A percentile compares a stretch with the other conserved stretches of the same genome.
Evolutionary conservation across 352 stramenopile species (phyloP).

Genomic region (Globisporangium uncinulatum): DNA sequence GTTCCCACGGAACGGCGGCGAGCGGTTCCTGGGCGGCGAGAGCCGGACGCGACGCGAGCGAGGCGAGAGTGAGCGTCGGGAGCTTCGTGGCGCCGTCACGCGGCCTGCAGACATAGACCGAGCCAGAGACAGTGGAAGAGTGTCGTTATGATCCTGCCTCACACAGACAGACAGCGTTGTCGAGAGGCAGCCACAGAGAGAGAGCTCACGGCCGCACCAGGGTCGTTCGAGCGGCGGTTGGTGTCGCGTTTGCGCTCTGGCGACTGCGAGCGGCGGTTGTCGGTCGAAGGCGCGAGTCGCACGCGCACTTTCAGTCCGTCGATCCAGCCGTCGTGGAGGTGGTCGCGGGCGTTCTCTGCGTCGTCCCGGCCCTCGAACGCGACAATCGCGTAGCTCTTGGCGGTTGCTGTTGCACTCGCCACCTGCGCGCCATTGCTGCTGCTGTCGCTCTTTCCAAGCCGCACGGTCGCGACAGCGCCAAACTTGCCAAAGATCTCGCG

Average conservation of each 20-base stretch:
- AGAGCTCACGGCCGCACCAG: neutral
- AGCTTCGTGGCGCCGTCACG: constrained; percentile 1
- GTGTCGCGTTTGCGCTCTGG: neutral
- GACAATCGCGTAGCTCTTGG: constrained; percentile 42
- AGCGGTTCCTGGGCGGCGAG: constrained; percentile 9
- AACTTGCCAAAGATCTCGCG: constrained; percentile 88
- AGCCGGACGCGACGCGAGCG: constrained; percentile 4
- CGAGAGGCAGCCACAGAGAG: too few relatives aligned
- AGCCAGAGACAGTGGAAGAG: too few relatives aligned
- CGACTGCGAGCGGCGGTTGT: neutral
- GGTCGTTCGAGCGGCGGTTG: neutral
- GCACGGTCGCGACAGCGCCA: constrained; percentile 49
- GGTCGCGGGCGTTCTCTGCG: constrained; percentile 46
- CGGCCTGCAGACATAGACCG: neutral
- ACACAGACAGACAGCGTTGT: neutral
- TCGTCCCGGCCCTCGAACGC: constrained; percentile 46
- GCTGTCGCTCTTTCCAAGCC: constrained; percentile 19
- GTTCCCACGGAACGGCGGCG: neutral
- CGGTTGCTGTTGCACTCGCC: constrained; percentile 7
- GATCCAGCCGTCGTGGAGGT: constrained; percentile 85
- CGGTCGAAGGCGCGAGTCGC: constrained; percentile 14
- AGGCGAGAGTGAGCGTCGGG: constrained; percentile 11
- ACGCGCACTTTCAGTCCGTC: constrained; percentile 78
- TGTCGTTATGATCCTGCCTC: neutral
- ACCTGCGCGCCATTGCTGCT: neutral